Conservation (phyloP, 306 rosid species). For the Quillaja saponaria region DNA sequence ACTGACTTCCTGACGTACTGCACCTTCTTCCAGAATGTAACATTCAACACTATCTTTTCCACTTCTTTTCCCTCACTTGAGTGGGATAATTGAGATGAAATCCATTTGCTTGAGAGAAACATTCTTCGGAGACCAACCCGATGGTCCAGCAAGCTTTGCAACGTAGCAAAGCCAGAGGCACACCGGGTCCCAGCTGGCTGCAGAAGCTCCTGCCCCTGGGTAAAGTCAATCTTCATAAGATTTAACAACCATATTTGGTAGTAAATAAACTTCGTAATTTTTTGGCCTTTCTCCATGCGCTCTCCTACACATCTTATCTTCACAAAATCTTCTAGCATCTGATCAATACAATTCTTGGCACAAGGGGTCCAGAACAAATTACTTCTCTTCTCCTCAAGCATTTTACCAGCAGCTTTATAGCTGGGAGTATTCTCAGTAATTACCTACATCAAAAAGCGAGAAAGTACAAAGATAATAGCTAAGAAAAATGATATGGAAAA, state of each 20-base stretch:
- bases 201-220: slow-evolving; percentile 78
- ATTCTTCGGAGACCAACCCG: slow-evolving; percentile 65
- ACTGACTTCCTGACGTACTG: slow-evolving; percentile 67
- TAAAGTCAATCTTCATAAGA: slow-evolving; percentile 78
- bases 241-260: slow-evolving; percentile 80
- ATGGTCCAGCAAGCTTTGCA: slow-evolving; percentile 77
- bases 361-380: slow-evolving; percentile 92
- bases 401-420: slow-evolving; percentile 80
- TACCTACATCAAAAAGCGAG: slow-evolving; percentile 53
- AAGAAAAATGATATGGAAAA: slow-evolving; percentile 23
- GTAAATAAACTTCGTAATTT: slow-evolving; percentile 76
- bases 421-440: slow-evolving; percentile 76
- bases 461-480: slow-evolving; percentile 26
- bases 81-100: slow-evolving; percentile 66
- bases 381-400: slow-evolving; percentile 91
- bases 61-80: slow-evolving; percentile 78
- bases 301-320: slow-evolving; percentile 81
- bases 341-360: slow-evolving; percentile 73
- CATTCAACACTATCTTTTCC: slow-evolving; percentile 64
- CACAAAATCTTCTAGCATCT: slow-evolving; percentile 76
- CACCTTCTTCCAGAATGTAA: slow-evolving; percentile 83
- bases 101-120: slow-evolving; percentile 88
- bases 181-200: slow-evolving; percentile 55
- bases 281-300: slow-evolving; percentile 83
- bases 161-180: slow-evolving; percentile 83